Conservation (phyloP, 441 rosid species). For the Erodium trifolium region DNA sequence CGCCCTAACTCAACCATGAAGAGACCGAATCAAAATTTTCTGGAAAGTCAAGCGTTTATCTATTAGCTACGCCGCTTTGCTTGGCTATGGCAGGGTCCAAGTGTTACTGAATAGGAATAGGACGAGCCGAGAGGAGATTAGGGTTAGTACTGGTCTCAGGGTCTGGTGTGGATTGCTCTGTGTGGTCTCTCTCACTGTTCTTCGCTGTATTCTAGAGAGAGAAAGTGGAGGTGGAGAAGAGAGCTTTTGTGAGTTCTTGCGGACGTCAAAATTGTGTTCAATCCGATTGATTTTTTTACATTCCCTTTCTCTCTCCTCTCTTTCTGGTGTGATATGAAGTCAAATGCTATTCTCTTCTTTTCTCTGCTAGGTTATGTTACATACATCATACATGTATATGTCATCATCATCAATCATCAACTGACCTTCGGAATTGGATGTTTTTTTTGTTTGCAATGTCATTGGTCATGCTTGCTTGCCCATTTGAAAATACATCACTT, state of each 20-base stretch:
- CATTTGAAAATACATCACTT: too few relatives aligned
- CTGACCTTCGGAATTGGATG: too few relatives aligned
- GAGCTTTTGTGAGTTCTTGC: constrained; percentile 47
- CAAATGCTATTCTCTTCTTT: constrained; percentile 13
- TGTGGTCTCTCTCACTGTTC: constrained; percentile 10
- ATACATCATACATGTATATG: too few relatives aligned
- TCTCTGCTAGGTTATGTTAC: too few relatives aligned
- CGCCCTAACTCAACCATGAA: constrained; percentile 19
- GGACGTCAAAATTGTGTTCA: constrained; percentile 87
- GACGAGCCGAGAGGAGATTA: not conserved
- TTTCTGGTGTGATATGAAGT: too few relatives aligned
- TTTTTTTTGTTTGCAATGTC: too few relatives aligned
- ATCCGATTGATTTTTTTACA: constrained; percentile 48
- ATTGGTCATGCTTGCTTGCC: too few relatives aligned
- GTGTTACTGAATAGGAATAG: constrained; percentile 5
- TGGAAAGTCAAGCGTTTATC: not conserved
- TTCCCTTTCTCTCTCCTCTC: constrained; percentile 17
- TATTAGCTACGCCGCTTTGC: not conserved
- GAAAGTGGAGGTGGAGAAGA: constrained; percentile 20
- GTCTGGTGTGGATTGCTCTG: too few relatives aligned
- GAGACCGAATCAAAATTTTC: constrained; percentile 16
- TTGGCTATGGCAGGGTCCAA: not conserved
- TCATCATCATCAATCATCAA: too few relatives aligned
- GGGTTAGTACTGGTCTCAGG: not conserved
- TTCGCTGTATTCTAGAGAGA: constrained; percentile 24